Conservation (phyloP, 1,139 yeast species). For the Pneumocystis jirovecii region DNA sequence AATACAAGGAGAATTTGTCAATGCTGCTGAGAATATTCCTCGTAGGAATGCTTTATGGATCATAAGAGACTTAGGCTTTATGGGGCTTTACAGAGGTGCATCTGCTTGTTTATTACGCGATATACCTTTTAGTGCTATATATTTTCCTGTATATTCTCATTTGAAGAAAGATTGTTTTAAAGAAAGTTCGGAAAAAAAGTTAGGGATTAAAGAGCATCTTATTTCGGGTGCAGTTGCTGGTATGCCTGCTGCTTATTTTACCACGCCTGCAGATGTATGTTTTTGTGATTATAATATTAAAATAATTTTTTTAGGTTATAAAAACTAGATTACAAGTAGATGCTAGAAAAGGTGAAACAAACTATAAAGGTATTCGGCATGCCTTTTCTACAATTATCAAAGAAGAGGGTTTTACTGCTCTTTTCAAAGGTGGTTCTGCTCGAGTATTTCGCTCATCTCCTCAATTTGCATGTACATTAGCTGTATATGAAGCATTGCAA, state of each 20-base stretch:
- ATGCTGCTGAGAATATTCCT: constrained; percentile 29
- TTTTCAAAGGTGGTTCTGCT: constrained; percentile 94
- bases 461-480: constrained; percentile 93
- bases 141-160: constrained; percentile 94
- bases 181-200: constrained; percentile 55
- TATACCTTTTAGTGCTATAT: constrained; percentile 92
- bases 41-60: constrained; percentile 52
- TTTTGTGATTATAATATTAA: constrained; percentile 1
- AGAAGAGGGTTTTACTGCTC: constrained; percentile 70
- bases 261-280: constrained; percentile 23
- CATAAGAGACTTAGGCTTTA: constrained; percentile 62
- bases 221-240: constrained; percentile 92
- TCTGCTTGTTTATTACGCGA: constrained; percentile 85
- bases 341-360: constrained; percentile 59
- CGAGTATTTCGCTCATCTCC: constrained; percentile 92
- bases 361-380: constrained; percentile 60
- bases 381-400: constrained; percentile 58
- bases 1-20: constrained; percentile 66
- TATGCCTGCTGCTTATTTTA: constrained; percentile 91
- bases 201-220: constrained; percentile 71
- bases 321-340: constrained; percentile 90
- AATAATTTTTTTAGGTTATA: constrained; percentile 87
- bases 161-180: constrained; percentile 68
- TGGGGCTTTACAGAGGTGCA: constrained; percentile 85
- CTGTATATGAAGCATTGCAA: constrained; percentile 82